Evolutionary conservation across 768 basidiomycete genomes (phyloP).

Genomic region (Boletus rubroflammeus): DNA sequence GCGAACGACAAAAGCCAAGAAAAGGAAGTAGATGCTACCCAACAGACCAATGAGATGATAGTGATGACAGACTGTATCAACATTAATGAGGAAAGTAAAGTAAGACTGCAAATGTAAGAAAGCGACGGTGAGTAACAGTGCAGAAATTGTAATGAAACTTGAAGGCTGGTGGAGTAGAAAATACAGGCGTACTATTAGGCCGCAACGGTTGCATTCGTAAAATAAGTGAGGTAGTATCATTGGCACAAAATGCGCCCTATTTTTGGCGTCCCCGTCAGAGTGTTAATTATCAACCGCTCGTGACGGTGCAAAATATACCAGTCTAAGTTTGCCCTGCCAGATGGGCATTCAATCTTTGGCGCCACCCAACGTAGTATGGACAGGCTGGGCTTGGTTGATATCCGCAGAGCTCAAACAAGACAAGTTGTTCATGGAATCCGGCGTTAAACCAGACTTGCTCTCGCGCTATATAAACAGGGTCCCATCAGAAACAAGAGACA

Average conservation of each 20-base stretch:
- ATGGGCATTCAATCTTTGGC: constrained; percentile 48
- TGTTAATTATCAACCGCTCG: constrained; percentile 7
- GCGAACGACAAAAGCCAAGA: neutral
- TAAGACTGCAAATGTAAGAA: constrained; percentile 2
- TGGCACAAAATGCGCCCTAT: constrained; percentile 4
- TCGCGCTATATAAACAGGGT: constrained; percentile 44
- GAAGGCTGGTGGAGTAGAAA: constrained; percentile 1
- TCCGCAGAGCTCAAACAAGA: constrained; percentile 69
- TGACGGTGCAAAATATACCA: neutral
- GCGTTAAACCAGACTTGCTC: constrained; percentile 77
- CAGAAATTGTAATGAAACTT: constrained; percentile 9
- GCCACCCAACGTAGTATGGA: constrained; percentile 68
- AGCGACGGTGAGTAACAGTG: constrained; percentile 1
- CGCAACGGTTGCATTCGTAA: constrained; percentile 13
- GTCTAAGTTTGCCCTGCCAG: constrained; percentile 33
- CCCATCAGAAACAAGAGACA: constrained; percentile 1
- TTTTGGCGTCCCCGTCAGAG: constrained; percentile 8
- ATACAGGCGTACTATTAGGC: constrained; percentile 21
- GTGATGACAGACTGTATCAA: neutral
- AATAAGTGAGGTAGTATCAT: constrained; percentile 14
- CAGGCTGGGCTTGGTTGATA: constrained; percentile 58
- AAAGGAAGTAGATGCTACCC: neutral
- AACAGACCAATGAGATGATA: constrained; percentile 2
- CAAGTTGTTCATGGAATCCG: constrained; percentile 78
- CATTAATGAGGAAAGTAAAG: neutral